A percentile compares a stretch with the other conserved stretches of the same genome.
These are phyloP conservation scores for Botryosphaeria agaves DNA, from an alignment of 2,329 filamentous ascomycete species.

Conservation along the genomic window DNA sequence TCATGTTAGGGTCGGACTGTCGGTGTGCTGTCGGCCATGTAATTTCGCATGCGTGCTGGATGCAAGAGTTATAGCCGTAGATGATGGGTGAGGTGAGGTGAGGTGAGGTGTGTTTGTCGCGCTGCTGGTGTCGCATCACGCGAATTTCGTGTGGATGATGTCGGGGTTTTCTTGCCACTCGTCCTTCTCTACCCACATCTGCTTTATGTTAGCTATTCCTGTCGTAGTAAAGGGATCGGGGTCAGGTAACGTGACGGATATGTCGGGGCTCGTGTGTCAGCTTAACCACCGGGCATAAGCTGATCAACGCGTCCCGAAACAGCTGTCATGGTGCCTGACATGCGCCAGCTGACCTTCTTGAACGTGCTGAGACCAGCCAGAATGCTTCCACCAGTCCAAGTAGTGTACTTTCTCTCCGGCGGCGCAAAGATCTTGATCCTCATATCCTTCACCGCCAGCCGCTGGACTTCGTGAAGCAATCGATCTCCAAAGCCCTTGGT, in stretches of 20 bases:
- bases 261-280: too few species aligned
- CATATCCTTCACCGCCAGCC: constrained; percentile 95
- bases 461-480: constrained; percentile 78
- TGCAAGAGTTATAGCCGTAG: too few species aligned
- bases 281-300: too few species aligned
- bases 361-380: constrained; percentile 93
- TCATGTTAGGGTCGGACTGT: too few species aligned
- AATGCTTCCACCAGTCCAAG: constrained; percentile 97
- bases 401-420: constrained; percentile 94
- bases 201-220: constrained; percentile 7
- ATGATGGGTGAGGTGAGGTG: too few species aligned
- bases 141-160: constrained; percentile 96
- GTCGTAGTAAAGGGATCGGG: too few species aligned
- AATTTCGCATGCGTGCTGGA: too few species aligned
- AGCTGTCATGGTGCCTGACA: too few species aligned
- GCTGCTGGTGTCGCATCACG: too few species aligned
- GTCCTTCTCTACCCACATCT: constrained; percentile 99
- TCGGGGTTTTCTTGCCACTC: constrained; percentile 99
- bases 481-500: constrained; percentile 95
- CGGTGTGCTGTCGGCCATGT: too few species aligned
- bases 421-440: constrained; percentile 98
- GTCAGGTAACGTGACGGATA: constrained; percentile 5
- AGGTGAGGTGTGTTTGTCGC: too few species aligned
- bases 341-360: constrained; percentile 70
- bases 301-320: too few species aligned